These are phyloP conservation scores for Fomitopsis pinicola DNA, from an alignment of 1,284 basidiomycete genomes.

Conservation along the genomic window DNA sequence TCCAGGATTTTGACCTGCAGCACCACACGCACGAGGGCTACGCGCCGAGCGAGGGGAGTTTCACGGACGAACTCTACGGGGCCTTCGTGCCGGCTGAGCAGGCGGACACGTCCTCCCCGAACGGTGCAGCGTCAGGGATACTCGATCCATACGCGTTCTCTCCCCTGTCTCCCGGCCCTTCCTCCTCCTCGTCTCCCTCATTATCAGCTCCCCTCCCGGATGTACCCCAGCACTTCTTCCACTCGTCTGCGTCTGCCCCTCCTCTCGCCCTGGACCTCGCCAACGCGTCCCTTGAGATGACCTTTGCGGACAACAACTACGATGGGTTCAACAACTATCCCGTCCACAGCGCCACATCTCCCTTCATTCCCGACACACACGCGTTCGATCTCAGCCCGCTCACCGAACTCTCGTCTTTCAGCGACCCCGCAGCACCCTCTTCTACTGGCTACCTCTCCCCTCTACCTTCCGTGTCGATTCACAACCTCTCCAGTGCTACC, in stretches of 20 bases:
- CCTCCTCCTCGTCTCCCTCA: slow-evolving; percentile 15
- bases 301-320: slow-evolving; percentile 5
- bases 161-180: slow-evolving; percentile 11
- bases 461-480: slow-evolving; percentile 4
- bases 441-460: background rate
- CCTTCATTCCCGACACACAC: slow-evolving; percentile 19
- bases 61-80: slow-evolving; percentile 18
- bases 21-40: slow-evolving; percentile 24
- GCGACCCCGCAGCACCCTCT: background rate
- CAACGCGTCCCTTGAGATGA: slow-evolving; percentile 25
- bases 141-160: slow-evolving; percentile 9
- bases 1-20: slow-evolving; percentile 28
- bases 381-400: slow-evolving; percentile 13
- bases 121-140: slow-evolving; percentile 11
- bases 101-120: slow-evolving; percentile 9
- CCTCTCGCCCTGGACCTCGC: slow-evolving; percentile 22
- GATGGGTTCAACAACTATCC: slow-evolving; percentile 14
- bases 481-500: background rate
- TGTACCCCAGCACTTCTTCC: slow-evolving; percentile 15
- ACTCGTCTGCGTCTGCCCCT: slow-evolving; percentile 18
- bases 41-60: slow-evolving; percentile 15
- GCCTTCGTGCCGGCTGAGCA: slow-evolving; percentile 11
- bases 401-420: slow-evolving; percentile 15
- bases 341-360: slow-evolving; percentile 16
- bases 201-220: slow-evolving; percentile 12